Conservation (phyloP, 495 filamentous ascomycete genomes). For the Collariella sp. region DNA sequence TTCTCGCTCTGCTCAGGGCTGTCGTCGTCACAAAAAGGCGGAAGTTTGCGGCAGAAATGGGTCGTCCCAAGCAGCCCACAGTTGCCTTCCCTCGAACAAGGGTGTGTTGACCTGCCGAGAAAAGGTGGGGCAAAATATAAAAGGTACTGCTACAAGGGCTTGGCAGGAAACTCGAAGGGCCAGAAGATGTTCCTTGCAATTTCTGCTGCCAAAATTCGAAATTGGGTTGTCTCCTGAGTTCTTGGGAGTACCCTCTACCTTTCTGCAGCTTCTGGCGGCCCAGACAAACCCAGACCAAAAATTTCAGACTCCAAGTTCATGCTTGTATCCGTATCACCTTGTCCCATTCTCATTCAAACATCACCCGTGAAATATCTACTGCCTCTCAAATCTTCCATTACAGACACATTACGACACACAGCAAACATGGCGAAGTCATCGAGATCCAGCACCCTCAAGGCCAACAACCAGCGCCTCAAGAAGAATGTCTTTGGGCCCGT, state of each 20-base stretch:
- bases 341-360: background rate
- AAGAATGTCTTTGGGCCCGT: slow-evolving; percentile 69
- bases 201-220: background rate
- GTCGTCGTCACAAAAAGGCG: slow-evolving; percentile 23
- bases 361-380: background rate
- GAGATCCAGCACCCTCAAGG: slow-evolving; percentile 64
- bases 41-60: slow-evolving; percentile 22
- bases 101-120: background rate
- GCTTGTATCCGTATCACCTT: slow-evolving; percentile 7
- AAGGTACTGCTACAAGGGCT: background rate
- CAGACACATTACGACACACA: background rate
- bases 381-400: background rate
- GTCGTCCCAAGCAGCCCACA: background rate
- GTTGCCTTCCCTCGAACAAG: slow-evolving; percentile 3
- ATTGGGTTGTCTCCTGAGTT: no score
- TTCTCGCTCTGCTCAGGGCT: background rate
- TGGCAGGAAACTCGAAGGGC: background rate
- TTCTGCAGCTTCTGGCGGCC: background rate
- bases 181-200: no score
- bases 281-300: background rate
- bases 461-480: slow-evolving; percentile 68
- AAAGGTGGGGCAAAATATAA: background rate
- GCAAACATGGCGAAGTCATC: slow-evolving; percentile 73
- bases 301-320: slow-evolving; percentile 1
- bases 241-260: no score